Conservation (phyloP, 768 basidiomycete genomes). For the Cystoderma amianthinum region DNA sequence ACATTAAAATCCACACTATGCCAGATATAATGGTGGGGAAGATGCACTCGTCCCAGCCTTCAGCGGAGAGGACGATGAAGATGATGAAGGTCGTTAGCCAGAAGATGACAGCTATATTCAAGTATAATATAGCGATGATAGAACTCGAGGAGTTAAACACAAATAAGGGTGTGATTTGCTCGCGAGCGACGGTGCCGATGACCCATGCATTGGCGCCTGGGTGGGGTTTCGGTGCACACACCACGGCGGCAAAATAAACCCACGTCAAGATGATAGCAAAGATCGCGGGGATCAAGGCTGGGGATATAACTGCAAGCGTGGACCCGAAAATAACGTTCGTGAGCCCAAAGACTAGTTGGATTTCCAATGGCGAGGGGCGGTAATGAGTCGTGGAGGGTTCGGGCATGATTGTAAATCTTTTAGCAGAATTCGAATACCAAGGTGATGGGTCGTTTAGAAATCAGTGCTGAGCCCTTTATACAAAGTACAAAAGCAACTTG, state of each 20-base stretch:
- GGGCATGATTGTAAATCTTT: too few relatives aligned
- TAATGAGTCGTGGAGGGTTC: not conserved
- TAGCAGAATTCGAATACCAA: too few relatives aligned
- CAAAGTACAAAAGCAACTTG: too few relatives aligned
- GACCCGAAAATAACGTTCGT: not conserved
- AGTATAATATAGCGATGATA: not conserved
- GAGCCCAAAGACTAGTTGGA: not conserved
- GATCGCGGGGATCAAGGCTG: not conserved
- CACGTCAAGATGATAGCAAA: not conserved
- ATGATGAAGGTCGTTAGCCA: not conserved
- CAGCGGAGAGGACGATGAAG: not conserved
- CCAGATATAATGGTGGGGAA: not conserved
- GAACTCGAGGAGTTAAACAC: not conserved
- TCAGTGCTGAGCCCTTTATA: too few relatives aligned
- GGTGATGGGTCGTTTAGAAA: too few relatives aligned
- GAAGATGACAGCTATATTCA: not conserved
- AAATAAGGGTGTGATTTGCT: not conserved
- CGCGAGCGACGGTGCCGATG: not conserved
- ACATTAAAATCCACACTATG: not conserved
- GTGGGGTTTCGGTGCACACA: not conserved
- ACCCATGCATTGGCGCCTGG: not conserved
- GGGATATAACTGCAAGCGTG: not conserved
- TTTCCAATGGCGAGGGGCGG: not conserved
- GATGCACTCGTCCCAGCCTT: not conserved
- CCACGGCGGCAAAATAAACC: not conserved